Evolutionary conservation across 805 yeast species (phyloP).

Genomic region (Hyphopichia homilentoma): DNA sequence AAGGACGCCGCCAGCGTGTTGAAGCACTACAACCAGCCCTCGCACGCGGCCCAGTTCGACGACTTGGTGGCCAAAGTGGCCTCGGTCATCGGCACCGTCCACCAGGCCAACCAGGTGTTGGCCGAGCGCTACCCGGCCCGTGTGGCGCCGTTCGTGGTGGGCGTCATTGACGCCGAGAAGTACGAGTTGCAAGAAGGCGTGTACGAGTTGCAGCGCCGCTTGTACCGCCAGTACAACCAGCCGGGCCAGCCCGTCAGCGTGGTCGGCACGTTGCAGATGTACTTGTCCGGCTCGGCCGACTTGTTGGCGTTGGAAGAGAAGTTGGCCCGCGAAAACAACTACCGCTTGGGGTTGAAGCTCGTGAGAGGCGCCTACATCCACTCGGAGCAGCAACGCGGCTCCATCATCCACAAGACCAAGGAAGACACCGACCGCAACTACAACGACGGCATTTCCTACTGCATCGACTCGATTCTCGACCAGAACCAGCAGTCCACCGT

Average conservation of each 20-base stretch:
- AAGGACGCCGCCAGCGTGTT: slow-evolving; percentile 72
- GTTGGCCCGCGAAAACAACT: slow-evolving; percentile 57
- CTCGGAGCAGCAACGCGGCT: slow-evolving; percentile 68
- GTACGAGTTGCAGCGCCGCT: slow-evolving; percentile 79
- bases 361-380: slow-evolving; percentile 97
- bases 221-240: slow-evolving; percentile 71
- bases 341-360: slow-evolving; percentile 79
- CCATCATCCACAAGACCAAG: slow-evolving; percentile 72
- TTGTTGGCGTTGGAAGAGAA: slow-evolving; percentile 60
- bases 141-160: slow-evolving; percentile 66
- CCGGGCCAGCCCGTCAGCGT: slow-evolving; percentile 56
- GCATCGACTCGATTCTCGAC: slow-evolving; percentile 55
- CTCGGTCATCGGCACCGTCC: slow-evolving; percentile 54
- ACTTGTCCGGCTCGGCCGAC: slow-evolving; percentile 65
- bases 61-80: slow-evolving; percentile 64
- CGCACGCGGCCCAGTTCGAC: slow-evolving; percentile 46
- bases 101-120: slow-evolving; percentile 48
- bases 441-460: slow-evolving; percentile 61
- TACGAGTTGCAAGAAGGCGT: slow-evolving; percentile 87
- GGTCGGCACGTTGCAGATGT: slow-evolving; percentile 92
- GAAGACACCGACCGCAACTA: slow-evolving; percentile 75
- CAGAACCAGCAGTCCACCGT: slow-evolving; percentile 43
- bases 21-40: slow-evolving; percentile 56
- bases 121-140: slow-evolving; percentile 57
- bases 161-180: slow-evolving; percentile 90